A percentile compares a stretch with the other conserved stretches of the same genome.
phyloP scores from a whole-genome alignment of 305 asterid genomes.

The Petunia hybrid region DNA sequence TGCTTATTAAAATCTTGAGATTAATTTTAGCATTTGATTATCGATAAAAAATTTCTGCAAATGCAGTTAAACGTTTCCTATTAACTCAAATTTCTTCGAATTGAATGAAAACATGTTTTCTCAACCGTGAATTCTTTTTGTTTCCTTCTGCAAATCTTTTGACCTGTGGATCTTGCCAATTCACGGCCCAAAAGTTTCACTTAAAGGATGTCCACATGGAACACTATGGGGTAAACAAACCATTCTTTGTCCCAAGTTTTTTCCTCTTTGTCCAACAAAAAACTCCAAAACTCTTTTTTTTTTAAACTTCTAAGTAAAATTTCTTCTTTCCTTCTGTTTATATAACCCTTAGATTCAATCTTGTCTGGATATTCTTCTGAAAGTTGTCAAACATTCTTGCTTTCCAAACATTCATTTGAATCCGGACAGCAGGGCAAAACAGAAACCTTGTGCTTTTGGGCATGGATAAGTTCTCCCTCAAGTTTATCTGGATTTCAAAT shows the following conservation, averaged over 20 bases:
- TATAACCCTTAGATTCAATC: background rate
- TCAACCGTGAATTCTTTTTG: background rate
- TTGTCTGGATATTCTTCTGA: background rate
- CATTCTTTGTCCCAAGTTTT: background rate
- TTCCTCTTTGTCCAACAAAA: background rate
- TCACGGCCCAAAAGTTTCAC: background rate
- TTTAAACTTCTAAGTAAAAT: background rate
- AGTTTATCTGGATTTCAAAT: background rate
- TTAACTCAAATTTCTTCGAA: background rate
- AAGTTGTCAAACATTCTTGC: background rate
- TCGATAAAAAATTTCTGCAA: background rate
- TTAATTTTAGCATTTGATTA: background rate
- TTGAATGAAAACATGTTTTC: constrained; percentile 11
- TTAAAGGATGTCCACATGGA: background rate
- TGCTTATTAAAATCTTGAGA: too few relatives aligned
- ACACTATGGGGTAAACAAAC: background rate
- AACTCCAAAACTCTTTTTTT: background rate
- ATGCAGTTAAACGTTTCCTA: background rate
- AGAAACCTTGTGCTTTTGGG: background rate
- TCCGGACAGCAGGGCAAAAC: background rate
- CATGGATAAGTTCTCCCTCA: background rate
- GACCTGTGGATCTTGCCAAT: background rate
- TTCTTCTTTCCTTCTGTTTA: background rate
- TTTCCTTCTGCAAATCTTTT: background rate
- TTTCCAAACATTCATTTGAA: background rate